Evolutionary conservation across 345 rosid genomes (phyloP).

Genomic region (Streptanthus diversifolius): DNA sequence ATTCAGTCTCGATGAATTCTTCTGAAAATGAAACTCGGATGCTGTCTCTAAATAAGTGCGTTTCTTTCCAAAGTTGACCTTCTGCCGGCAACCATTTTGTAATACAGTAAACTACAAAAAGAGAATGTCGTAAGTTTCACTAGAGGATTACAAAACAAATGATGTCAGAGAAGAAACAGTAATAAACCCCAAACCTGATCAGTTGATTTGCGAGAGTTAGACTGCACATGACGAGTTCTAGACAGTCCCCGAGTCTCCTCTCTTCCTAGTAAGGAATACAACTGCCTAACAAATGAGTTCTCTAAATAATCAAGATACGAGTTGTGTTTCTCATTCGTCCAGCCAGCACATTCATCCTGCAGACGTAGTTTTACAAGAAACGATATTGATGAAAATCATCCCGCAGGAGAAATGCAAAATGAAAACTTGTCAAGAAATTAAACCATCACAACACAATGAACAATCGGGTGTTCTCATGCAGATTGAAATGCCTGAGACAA

Average conservation of each 20-base stretch:
- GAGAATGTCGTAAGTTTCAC: background rate
- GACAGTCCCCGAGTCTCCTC: conserved; percentile 18
- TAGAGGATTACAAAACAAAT: background rate
- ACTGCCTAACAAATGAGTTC: conserved; percentile 61
- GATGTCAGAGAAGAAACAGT: conserved; percentile 1
- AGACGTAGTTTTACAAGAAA: background rate
- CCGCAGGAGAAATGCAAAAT: background rate
- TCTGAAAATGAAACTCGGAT: conserved; percentile 38
- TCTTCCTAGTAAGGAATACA: conserved; percentile 41
- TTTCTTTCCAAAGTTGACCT: conserved; percentile 39
- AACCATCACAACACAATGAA: background rate
- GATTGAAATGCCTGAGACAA: background rate
- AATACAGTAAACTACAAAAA: conserved; percentile 44
- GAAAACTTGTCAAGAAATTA: background rate
- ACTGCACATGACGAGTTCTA: conserved; percentile 25
- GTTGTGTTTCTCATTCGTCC: conserved; percentile 80
- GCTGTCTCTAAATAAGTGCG: conserved; percentile 35
- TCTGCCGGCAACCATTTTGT: conserved; percentile 42
- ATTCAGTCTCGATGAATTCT: conserved; percentile 18
- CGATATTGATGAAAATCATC: background rate
- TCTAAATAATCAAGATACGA: conserved; percentile 56
- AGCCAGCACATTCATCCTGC: conserved; percentile 47
- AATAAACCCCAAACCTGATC: conserved; percentile 45
- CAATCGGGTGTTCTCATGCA: background rate
- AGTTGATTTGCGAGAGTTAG: conserved; percentile 27